These are phyloP conservation scores for Coniochaeta ligniaria DNA, from an alignment of 2,329 filamentous ascomycete species.

Conservation along the genomic window DNA sequence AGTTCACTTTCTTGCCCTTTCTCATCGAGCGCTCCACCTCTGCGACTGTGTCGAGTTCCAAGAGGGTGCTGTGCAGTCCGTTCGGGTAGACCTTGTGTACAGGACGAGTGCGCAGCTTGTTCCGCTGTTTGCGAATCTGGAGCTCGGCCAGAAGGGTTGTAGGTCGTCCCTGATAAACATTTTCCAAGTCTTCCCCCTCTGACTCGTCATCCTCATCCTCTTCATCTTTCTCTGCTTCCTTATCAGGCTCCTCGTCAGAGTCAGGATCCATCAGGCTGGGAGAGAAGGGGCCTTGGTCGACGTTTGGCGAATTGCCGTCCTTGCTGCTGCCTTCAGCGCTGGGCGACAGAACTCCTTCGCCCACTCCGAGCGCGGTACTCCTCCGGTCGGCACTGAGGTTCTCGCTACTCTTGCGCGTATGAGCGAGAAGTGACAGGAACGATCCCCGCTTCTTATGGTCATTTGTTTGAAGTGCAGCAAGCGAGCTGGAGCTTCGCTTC, in stretches of 20 bases:
- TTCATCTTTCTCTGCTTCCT: constrained; percentile 7
- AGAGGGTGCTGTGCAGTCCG: constrained; percentile 83
- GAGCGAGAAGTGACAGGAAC: constrained; percentile 12
- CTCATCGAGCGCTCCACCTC: constrained; percentile 74
- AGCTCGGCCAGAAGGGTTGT: constrained; percentile 90
- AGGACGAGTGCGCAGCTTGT: constrained; percentile 71
- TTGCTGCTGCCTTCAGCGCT: constrained; percentile 16
- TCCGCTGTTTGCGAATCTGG: constrained; percentile 82
- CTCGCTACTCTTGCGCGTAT: constrained; percentile 5
- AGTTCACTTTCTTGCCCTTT: constrained; percentile 66
- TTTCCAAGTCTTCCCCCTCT: constrained; percentile 37
- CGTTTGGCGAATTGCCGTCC: constrained; percentile 18
- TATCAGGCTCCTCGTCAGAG: constrained; percentile 17
- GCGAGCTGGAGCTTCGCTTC: constrained; percentile 16
- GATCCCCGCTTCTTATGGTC: constrained; percentile 12
- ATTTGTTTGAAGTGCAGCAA: not conserved
- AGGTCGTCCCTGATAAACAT: constrained; percentile 59
- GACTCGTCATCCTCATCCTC: constrained; percentile 37
- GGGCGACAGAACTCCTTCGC: constrained; percentile 3
- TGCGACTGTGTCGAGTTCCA: constrained; percentile 85
- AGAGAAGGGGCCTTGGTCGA: constrained; percentile 18
- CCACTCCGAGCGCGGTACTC: constrained; percentile 12
- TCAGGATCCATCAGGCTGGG: constrained; percentile 15
- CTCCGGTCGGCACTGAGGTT: constrained; percentile 11
- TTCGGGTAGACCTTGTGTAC: constrained; percentile 55